Conservation (phyloP, 2,329 filamentous ascomycete species). For the Aspergillus udagawae region DNA sequence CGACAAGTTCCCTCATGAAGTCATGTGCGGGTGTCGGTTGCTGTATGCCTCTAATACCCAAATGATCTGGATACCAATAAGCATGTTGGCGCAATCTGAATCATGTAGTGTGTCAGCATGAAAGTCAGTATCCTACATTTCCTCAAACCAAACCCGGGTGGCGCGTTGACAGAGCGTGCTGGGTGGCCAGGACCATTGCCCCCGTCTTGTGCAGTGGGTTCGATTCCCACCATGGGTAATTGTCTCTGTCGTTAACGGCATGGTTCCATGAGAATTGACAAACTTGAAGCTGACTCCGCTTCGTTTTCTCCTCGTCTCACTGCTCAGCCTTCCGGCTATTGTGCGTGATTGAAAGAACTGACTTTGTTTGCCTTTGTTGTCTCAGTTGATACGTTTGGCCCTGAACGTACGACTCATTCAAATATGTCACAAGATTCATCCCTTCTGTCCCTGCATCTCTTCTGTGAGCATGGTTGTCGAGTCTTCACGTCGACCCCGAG, state of each 20-base stretch:
- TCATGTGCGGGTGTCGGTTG: slow-evolving; percentile 11
- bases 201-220: neutral
- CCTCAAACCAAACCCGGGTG: neutral
- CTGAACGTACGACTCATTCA: neutral
- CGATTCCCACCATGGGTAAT: neutral
- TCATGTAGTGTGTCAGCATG: slow-evolving; percentile 6
- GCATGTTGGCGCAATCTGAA: slow-evolving; percentile 4
- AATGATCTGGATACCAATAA: slow-evolving; percentile 6
- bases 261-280: neutral
- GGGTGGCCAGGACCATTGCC: neutral
- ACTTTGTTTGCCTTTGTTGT: neutral
- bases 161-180: slow-evolving; percentile 9
- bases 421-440: neutral
- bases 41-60: slow-evolving; percentile 19
- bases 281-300: neutral
- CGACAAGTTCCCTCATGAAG: slow-evolving; percentile 9
- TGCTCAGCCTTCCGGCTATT: no score
- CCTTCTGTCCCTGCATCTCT: neutral
- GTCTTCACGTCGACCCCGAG: neutral
- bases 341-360: neutral
- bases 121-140: slow-evolving; percentile 12
- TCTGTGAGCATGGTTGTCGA: neutral
- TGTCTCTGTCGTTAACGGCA: neutral
- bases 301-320: neutral
- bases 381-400: neutral